Conservation (phyloP, 768 basidiomycete genomes). For the Hygrophorus russula region DNA sequence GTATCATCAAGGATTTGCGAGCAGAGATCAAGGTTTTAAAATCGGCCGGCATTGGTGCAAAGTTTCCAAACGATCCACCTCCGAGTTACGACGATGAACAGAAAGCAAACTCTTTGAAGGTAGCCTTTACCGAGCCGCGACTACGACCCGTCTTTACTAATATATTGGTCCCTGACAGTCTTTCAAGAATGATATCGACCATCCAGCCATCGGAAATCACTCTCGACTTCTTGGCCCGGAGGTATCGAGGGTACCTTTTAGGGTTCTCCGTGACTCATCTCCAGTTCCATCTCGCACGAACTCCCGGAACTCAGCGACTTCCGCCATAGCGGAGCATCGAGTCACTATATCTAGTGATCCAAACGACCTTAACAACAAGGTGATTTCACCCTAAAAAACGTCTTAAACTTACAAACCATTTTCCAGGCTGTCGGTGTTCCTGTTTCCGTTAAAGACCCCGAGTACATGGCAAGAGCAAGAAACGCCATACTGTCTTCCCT, state of each 20-base stretch:
- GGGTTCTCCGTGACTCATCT: not conserved
- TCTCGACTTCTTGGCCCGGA: not conserved
- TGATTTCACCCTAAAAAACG: not conserved
- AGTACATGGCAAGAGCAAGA: slow-evolving; percentile 40
- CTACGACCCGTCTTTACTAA: not conserved
- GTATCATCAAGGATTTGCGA: slow-evolving; percentile 25
- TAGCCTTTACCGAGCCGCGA: slow-evolving; percentile 6
- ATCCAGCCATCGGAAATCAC: not conserved
- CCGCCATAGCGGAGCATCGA: not conserved
- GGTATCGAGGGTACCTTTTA: not conserved
- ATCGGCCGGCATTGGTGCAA: slow-evolving; percentile 13
- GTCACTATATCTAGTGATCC: not conserved
- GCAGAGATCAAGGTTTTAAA: slow-evolving; percentile 22
- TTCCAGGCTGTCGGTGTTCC: not conserved
- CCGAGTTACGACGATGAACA: slow-evolving; percentile 25
- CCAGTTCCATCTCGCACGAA: slow-evolving; percentile 6
- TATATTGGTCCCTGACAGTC: not conserved
- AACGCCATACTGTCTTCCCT: slow-evolving; percentile 45
- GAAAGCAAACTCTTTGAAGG: slow-evolving; percentile 12
- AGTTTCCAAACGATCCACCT: slow-evolving; percentile 21
- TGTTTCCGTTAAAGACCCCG: slow-evolving; percentile 20
- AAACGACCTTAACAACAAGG: not conserved
- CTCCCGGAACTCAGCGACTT: not conserved
- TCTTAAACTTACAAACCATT: not conserved
- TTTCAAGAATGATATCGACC: not conserved